Conservation (phyloP, 2,329 filamentous ascomycete genomes). For the Aspergillus luchuensis region DNA sequence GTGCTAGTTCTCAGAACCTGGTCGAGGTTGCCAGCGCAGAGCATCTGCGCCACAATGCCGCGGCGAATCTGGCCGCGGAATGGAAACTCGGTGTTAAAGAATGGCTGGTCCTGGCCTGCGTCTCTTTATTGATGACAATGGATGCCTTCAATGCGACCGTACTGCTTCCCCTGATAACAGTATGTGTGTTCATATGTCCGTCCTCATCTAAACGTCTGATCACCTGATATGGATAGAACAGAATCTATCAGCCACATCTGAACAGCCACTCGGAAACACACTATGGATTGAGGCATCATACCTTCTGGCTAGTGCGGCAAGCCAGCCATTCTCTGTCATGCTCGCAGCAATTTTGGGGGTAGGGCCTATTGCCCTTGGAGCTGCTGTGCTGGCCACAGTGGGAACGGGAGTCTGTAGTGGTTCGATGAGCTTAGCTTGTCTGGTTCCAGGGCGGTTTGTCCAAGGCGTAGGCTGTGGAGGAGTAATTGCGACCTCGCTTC, state of each 20-base stretch:
- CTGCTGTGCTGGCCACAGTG: slow-evolving; percentile 49
- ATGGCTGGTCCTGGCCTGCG: slow-evolving; percentile 45
- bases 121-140: slow-evolving; percentile 51
- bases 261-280: slow-evolving; percentile 37
- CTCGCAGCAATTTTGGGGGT: slow-evolving; percentile 48
- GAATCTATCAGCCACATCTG: slow-evolving; percentile 40
- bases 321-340: slow-evolving; percentile 34
- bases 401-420: slow-evolving; percentile 50
- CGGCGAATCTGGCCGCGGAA: slow-evolving; percentile 13
- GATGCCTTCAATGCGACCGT: slow-evolving; percentile 54
- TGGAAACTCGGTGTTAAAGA: slow-evolving; percentile 46
- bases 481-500: slow-evolving; percentile 44
- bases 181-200: slow-evolving; percentile 26
- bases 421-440: slow-evolving; percentile 37
- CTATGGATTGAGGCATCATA: slow-evolving; percentile 57
- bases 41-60: slow-evolving; percentile 13
- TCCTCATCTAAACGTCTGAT: background rate
- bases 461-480: slow-evolving; percentile 53
- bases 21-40: slow-evolving; percentile 9
- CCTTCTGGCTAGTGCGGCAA: slow-evolving; percentile 40
- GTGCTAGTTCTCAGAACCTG: slow-evolving; percentile 12
- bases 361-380: slow-evolving; percentile 46
- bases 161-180: slow-evolving; percentile 49
- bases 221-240: slow-evolving; percentile 23
- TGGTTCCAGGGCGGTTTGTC: slow-evolving; percentile 48